Percentiles rank a stretch among this genome's conserved stretches.
phyloP scores from a whole-genome alignment of 2,329 filamentous ascomycete species.

The Stenocarpella maydis region DNA sequence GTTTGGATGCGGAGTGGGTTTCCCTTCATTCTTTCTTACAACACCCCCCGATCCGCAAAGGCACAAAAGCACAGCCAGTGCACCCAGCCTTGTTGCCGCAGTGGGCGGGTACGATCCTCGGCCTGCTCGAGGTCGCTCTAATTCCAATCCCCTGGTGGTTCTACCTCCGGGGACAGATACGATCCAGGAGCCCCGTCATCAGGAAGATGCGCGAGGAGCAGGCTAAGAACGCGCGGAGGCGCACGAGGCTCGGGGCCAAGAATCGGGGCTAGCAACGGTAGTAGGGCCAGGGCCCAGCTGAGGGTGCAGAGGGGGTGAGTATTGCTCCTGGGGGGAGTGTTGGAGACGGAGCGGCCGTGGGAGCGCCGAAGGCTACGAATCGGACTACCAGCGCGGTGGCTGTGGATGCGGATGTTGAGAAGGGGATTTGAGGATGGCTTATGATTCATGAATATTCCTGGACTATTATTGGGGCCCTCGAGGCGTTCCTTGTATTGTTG shows the following conservation, averaged over 20 bases:
- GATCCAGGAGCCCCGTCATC: constrained; percentile 56
- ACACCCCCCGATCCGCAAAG: too few relatives aligned
- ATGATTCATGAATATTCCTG: too few relatives aligned
- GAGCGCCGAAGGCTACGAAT: background rate
- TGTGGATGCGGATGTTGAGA: constrained; percentile 32
- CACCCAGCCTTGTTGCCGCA: constrained; percentile 72
- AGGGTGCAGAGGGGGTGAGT: background rate
- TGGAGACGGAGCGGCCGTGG: background rate
- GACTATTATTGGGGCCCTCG: too few relatives aligned
- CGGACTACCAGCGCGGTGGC: background rate
- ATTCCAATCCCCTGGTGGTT: constrained; percentile 82
- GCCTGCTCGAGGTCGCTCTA: constrained; percentile 71
- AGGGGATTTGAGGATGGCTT: background rate
- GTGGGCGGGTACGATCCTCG: constrained; percentile 78
- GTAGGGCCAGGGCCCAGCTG: constrained; percentile 28
- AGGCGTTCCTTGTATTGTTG: fast-evolving
- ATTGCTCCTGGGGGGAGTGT: background rate
- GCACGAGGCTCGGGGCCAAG: constrained; percentile 37
- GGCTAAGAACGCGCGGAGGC: constrained; percentile 46
- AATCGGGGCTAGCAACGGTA: background rate
- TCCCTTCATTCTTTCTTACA: too few relatives aligned
- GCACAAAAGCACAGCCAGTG: too few relatives aligned
- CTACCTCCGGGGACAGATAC: constrained; percentile 63
- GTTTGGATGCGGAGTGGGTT: constrained; percentile 69
- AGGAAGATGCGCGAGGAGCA: constrained; percentile 51